Evolutionary conservation across 441 rosid species (phyloP), one percentile per base, ranked within the genome.

Genomic region (Arabidopsis lyrata): DNA sequence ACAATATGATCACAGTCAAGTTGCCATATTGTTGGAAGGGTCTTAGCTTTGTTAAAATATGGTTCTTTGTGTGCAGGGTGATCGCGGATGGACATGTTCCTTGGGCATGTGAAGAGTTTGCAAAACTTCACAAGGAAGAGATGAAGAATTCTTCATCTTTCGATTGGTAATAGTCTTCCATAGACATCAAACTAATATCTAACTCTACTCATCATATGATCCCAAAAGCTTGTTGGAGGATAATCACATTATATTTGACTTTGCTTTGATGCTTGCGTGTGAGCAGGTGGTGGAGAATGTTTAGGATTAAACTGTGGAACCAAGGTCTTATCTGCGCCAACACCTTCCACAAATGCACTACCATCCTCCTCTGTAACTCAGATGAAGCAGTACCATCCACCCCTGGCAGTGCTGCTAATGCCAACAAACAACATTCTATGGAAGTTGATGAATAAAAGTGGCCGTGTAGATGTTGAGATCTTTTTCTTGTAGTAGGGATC

Each of bases 51-150:
- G 56, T 10, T 32, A 52, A 44, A 66, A 42, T 5, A 2, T 55
- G 18, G 11, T 41, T 67, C 39, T 44, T 68, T 75, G 24, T 20
- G 76, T 47, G 65, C 87, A 95, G 99, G 50, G 97, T 91, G 47
- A 59, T 88, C 57, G 98, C 91, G n/a, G 91, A 93, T 68, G 87
- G 87, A 39, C 92, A 90, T 75, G 77, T 93, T 62, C 88, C 97
- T 6, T 90, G 95, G 99, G 96, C 98, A 24, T 93, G 93, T 20
- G 91, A 93, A 79, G 89, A 88, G 56, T 93, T 95, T 87, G 73
- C 90, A 35, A 84, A 82, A 81, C 73, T 54, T 62, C 15, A 75
- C 54, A 59, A 48, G 60, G 10, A 75, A 68, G 65, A 75, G 20
- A 13, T 75, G 2, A 35, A 20, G 6, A 4, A 13, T 13, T 31